Evolutionary conservation across 371 early-diverging fungal genomes (phyloP).

Genomic region (Nematocida parisii): DNA sequence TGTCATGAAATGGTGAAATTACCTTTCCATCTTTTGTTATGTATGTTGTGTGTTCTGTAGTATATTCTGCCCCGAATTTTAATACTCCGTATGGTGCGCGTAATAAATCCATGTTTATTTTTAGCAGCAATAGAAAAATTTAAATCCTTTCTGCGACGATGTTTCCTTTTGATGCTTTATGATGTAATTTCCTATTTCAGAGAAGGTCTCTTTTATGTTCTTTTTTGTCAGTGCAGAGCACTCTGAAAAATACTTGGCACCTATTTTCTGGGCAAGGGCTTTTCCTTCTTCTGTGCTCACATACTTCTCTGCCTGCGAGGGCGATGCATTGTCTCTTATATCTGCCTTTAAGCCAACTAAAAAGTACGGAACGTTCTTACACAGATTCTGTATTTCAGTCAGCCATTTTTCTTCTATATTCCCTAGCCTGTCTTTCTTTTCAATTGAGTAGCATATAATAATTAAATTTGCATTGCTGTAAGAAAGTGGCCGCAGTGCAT

Average conservation of each 20-base stretch:
- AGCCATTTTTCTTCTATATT: slow-evolving; percentile 70
- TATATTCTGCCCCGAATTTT: slow-evolving; percentile 61
- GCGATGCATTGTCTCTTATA: slow-evolving; percentile 60
- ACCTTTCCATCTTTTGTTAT: slow-evolving; percentile 67
- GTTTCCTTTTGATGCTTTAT: slow-evolving; percentile 37
- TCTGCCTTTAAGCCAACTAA: slow-evolving; percentile 70
- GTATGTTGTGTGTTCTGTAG: slow-evolving; percentile 61
- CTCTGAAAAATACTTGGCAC: slow-evolving; percentile 68
- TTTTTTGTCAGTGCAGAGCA: slow-evolving; percentile 69
- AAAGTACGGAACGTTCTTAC: slow-evolving; percentile 67
- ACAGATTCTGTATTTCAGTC: slow-evolving; percentile 70
- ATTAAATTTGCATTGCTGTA: slow-evolving; percentile 70
- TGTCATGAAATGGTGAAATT: slow-evolving; percentile 95
- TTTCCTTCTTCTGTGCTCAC: slow-evolving; percentile 66
- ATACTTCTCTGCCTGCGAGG: slow-evolving; percentile 49
- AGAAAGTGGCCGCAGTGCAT: slow-evolving; percentile 70
- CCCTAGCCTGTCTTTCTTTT: slow-evolving; percentile 68
- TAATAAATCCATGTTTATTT: slow-evolving; percentile 3
- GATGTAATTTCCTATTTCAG: slow-evolving; percentile 64
- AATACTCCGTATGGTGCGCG: slow-evolving; percentile 17
- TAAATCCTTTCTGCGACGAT: slow-evolving; percentile 17
- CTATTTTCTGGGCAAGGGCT: slow-evolving; percentile 64
- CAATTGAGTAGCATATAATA: slow-evolving; percentile 70
- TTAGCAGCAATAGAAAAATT: slow-evolving; percentile 47
- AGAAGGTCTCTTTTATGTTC: slow-evolving; percentile 68